Evolutionary conservation across 73 alveolate species (phyloP).

Genomic region (Blepharisma japonicum): DNA sequence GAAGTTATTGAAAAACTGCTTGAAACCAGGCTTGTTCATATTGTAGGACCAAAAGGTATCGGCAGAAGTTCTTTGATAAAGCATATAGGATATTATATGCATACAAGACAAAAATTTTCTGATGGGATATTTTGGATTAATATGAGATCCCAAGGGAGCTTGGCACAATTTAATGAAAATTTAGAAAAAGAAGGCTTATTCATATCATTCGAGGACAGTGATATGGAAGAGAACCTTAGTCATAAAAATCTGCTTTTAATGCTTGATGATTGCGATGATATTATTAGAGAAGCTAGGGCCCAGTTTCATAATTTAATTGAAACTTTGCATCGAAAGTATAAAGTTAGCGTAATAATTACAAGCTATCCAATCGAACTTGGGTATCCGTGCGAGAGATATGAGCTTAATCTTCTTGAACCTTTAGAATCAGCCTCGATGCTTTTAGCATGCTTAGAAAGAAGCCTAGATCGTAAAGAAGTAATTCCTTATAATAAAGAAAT

Average conservation of each 20-base stretch:
- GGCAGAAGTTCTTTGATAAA: not conserved
- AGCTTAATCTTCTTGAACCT: slow-evolving; percentile 13
- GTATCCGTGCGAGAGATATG: not conserved
- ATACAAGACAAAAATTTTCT: not conserved
- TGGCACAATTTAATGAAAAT: not conserved
- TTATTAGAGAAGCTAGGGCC: not conserved
- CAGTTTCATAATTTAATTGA: not conserved
- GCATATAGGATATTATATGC: not conserved
- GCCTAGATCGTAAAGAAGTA: not conserved
- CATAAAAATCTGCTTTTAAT: slow-evolving; percentile 3
- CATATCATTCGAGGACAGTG: not conserved
- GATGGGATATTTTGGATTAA: not conserved
- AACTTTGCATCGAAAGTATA: not conserved
- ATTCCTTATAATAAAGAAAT: not conserved
- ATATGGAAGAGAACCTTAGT: not conserved
- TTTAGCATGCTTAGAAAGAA: not conserved
- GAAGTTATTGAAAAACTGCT: not conserved
- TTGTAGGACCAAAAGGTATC: not conserved
- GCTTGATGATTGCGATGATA: slow-evolving; percentile 1
- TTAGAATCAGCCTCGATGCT: not conserved
- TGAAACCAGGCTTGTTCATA: not conserved
- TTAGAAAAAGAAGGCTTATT: not conserved
- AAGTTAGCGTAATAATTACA: not conserved
- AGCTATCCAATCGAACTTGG: not conserved
- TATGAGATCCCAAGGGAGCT: not conserved